Evolutionary conservation across 495 filamentous ascomycete genomes (phyloP), one percentile per base, ranked within the genome.

Genomic region (Podospora pseudopauciseta): DNA sequence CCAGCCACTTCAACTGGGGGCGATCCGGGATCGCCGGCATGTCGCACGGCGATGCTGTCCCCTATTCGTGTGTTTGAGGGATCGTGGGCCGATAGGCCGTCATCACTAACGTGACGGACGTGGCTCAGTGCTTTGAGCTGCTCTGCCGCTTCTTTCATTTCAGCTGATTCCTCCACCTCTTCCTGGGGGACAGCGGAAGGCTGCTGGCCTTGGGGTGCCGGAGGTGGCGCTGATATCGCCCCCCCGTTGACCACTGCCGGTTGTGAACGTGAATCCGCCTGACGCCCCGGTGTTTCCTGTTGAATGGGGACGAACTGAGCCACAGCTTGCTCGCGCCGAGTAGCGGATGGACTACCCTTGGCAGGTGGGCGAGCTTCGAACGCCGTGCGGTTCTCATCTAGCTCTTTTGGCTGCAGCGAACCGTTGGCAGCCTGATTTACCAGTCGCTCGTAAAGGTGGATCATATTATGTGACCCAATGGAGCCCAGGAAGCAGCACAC

Each of bases 101-200:
- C 83, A 53, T 81, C 82, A 63, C 80, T 81, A 23, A 79, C 65
- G 64, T 81, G 83, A 23, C 85, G 79, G 49, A 86, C 82, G 67
- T 87, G 84, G 65, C 84, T 86, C n/a, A 87, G 68, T 30, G 83
- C 83, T 68, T 86, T 86, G 30, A 87, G 78, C 72, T 86, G 85
- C 68, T 85, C 83, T 13, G 85, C 85, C 56, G 85, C 85, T 73
- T 86, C 84, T 57, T 85, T 81, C 83, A 87, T 86, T 74, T 87
- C 85, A 18, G 81, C 84, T 13, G 84, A 83, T 62, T 86, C 85
- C 70, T 86, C 84, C 15, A 83, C 83, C 13, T 86, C 83, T 27
- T 83, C 79, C 68, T 85, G 85, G 39, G 71, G 70, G 2, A 71
- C 65, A n/a, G 69, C 75, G 18, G 74, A 26, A 49, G 13, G 5